Percentiles rank a stretch among this genome's conserved stretches.
Conservation (phyloP, 2,329 filamentous ascomycete genomes). For the Colletotrichum sp. region DNA sequence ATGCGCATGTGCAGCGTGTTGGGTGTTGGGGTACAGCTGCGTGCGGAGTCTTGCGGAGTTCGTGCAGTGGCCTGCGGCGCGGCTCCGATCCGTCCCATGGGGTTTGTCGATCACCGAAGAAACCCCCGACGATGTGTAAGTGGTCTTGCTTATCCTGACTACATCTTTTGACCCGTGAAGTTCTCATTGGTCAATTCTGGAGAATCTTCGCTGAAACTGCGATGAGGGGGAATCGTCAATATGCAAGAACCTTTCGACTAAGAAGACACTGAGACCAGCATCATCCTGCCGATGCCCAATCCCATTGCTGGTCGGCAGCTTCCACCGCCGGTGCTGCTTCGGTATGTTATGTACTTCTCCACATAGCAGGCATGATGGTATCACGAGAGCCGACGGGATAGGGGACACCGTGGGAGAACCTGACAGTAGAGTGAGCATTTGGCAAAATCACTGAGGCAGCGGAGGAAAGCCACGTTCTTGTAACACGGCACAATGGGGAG, state of each 20-base stretch:
- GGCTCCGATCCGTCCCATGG: neutral
- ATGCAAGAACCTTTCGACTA: neutral
- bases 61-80: neutral
- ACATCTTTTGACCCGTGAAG: neutral
- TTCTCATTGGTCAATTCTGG: neutral
- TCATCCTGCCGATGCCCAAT: neutral
- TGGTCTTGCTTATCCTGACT: neutral
- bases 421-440: neutral
- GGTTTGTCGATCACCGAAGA: neutral
- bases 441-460: neutral
- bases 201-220: neutral
- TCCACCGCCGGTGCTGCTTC: neutral
- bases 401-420: neutral
- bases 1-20: neutral
- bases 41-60: slow-evolving; percentile 19
- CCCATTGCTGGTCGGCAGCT: neutral
- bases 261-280: neutral
- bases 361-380: neutral
- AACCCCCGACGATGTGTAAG: neutral
- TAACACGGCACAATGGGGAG: neutral
- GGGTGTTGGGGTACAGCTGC: neutral
- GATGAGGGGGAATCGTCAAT: neutral
- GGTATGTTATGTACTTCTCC: neutral
- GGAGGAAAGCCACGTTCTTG: neutral
- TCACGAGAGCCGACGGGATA: neutral